Base-by-base conservation (phyloP, 1,139 yeast genomes). In the Saccharomyces hybrid region DNA sequence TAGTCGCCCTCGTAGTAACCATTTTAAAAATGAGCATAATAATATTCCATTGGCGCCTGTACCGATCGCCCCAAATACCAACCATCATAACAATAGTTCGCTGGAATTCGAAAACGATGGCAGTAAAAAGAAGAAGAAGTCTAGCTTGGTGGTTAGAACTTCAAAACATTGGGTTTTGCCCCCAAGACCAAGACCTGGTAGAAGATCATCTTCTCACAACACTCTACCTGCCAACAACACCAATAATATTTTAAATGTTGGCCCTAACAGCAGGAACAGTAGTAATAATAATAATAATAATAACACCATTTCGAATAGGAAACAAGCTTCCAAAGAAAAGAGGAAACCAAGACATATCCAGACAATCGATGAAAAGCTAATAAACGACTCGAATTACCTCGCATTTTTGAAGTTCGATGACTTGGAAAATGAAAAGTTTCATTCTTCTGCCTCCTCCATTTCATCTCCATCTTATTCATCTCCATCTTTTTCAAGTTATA, bases 121-220 rank as follows among this genome's bases (percentile, higher is more conserved):
- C 28, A 26, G 14, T 13, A 46, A 46, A 25, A 27, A 46, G 20
- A 46, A 46, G 13, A 50, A 47, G 20, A 38, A 38, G 32, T 46
- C 53, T 32, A 55, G 57, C n/a, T 52, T 59, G 27, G 59, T 61
- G 13, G 60, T 64, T 14, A 59, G 65, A 42, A 67, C 71, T 16
- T 67, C 71, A 13, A 63, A 64, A 50, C 68, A 65, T 55, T 68
- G 71, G 72, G 68, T 68, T 42, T 57, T 68, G 50, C 71, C 71
- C 63, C 80, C 82, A 57, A 76, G 80, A 71, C 79, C 80, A 75
- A 78, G 79, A 68, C 78, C 82, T 34, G 82, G 79, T 52, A 59
- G 65, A 75, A 55, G 69, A 76, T 61, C 51, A 54, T 55, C 52
- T 38, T 51, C 52, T 9, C 51, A 47, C 32, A 38, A 27, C 16